Percentiles rank a stretch among this genome's conserved stretches.
phyloP scores from a whole-genome alignment of 148 eudicot species.

The Heliamphora exappendiculata region DNA sequence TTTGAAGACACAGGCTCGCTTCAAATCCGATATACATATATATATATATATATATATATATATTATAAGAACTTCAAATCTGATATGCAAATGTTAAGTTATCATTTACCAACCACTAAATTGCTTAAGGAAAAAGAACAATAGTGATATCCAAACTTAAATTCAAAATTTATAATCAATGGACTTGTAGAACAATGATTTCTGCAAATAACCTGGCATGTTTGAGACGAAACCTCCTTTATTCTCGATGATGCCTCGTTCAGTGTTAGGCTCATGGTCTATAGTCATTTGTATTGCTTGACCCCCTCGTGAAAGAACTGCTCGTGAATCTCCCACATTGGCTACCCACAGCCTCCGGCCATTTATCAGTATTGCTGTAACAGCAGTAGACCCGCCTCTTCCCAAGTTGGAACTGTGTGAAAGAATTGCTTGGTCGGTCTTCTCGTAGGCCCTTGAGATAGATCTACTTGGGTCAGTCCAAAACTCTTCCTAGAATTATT shows the following conservation, averaged over 20 bases:
- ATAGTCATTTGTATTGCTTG: constrained; percentile 54
- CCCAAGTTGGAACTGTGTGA: constrained; percentile 62
- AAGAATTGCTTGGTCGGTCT: constrained; percentile 64
- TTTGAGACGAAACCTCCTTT: constrained; percentile 7
- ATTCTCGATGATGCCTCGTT: constrained; percentile 40
- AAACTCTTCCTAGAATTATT: constrained; percentile 46
- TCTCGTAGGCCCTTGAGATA: constrained; percentile 60
- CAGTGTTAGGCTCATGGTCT: constrained; percentile 77
- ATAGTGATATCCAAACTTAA: not conserved
- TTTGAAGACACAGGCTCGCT: not conserved
- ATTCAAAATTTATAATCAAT: not conserved
- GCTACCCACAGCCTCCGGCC: constrained; percentile 57
- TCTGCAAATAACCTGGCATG: constrained; percentile 6
- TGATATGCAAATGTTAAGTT: too few relatives aligned
- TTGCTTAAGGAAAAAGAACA: not conserved
- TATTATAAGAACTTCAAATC: too few relatives aligned
- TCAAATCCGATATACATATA: not conserved
- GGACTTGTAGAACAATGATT: not conserved
- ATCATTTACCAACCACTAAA: not conserved
- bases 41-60: too few relatives aligned
- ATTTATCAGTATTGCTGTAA: constrained; percentile 62
- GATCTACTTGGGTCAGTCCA: constrained; percentile 53
- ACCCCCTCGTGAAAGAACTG: constrained; percentile 60
- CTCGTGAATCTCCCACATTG: constrained; percentile 80
- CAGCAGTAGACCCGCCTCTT: constrained; percentile 84